Conservation (phyloP, 495 filamentous ascomycete species). For the Lepidopterella palustris region DNA sequence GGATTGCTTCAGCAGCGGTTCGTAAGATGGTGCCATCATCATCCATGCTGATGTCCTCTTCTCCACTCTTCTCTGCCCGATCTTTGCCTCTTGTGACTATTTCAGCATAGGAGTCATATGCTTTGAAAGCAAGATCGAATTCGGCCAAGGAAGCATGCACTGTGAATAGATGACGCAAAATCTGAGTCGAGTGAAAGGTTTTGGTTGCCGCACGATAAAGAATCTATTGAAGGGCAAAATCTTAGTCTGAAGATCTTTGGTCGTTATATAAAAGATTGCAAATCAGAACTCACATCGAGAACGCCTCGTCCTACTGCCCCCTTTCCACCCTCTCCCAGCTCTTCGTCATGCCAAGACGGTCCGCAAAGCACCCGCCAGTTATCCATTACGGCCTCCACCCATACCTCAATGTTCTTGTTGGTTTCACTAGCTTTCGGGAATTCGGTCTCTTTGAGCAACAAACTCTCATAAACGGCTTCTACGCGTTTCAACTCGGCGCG, state of each 20-base stretch:
- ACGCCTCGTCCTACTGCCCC: constrained; percentile 62
- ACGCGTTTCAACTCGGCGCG: constrained; percentile 65
- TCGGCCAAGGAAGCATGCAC: constrained; percentile 81
- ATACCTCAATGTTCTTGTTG: constrained; percentile 70
- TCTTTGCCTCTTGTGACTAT: constrained; percentile 76
- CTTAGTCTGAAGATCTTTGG: background rate
- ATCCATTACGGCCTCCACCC: constrained; percentile 67
- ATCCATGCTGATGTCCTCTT: constrained; percentile 66
- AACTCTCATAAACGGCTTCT: constrained; percentile 64
- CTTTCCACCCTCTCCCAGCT: constrained; percentile 73
- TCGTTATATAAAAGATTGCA: background rate
- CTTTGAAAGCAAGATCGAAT: constrained; percentile 77
- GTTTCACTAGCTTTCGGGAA: constrained; percentile 77
- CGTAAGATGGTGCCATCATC: constrained; percentile 64
- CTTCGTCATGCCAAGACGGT: constrained; percentile 63
- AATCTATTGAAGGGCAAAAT: constrained; percentile 42
- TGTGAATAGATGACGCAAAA: constrained; percentile 80
- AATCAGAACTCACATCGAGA: constrained; percentile 52
- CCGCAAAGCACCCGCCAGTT: constrained; percentile 83
- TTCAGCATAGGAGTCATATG: constrained; percentile 84
- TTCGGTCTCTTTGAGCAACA: constrained; percentile 62
- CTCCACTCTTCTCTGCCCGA: constrained; percentile 68
- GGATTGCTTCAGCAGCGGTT: constrained; percentile 71
- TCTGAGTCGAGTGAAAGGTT: constrained; percentile 85
- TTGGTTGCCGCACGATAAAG: constrained; percentile 83